These are phyloP conservation scores for Pterocarpus macrocarpus DNA, from an alignment of 306 rosid genomes.

Conservation along the genomic window DNA sequence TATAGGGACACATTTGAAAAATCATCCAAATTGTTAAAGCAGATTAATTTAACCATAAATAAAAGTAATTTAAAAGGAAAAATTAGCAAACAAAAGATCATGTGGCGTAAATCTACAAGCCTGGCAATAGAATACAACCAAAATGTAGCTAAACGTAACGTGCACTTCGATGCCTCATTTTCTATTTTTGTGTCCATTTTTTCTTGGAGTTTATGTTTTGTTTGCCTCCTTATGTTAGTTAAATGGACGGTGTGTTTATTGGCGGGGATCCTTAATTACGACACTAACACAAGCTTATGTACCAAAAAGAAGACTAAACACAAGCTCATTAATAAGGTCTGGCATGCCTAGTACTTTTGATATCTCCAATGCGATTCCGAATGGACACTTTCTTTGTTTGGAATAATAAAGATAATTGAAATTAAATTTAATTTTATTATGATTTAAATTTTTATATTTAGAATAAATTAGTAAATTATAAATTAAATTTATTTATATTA, in stretches of 20 bases:
- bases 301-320: background rate
- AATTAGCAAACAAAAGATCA: background rate
- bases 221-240: background rate
- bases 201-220: background rate
- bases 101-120: background rate
- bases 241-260: background rate
- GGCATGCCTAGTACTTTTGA: conserved; percentile 10
- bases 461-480: too few species aligned
- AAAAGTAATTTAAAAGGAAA: too few species aligned
- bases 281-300: background rate
- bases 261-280: background rate
- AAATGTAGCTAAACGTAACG: background rate
- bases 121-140: background rate
- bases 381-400: background rate
- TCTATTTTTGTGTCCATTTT: background rate
- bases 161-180: background rate
- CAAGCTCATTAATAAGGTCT: background rate
- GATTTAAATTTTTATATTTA: too few species aligned
- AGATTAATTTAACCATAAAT: too few species aligned
- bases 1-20: too few species aligned
- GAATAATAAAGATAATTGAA: too few species aligned
- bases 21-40: too few species aligned
- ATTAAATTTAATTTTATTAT: too few species aligned
- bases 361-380: background rate
- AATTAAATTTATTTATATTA: too few species aligned